Evolutionary conservation across 2,329 filamentous ascomycete genomes (phyloP).

Genomic region (Trichocomaceae sp.): DNA sequence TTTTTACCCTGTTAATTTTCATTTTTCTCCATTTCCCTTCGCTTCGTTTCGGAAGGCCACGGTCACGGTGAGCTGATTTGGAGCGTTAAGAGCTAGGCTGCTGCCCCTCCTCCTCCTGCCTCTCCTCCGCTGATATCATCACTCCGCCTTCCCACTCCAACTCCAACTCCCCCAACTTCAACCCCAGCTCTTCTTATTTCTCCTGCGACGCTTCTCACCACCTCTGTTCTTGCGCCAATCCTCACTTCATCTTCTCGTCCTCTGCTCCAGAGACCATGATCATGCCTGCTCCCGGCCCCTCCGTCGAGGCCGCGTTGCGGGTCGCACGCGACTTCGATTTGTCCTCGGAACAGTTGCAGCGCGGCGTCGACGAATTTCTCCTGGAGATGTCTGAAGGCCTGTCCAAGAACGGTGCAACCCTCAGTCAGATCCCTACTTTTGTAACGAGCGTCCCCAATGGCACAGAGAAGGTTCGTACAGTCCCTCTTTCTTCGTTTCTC

Average conservation of each 20-base stretch:
- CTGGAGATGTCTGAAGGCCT: slow-evolving; percentile 82
- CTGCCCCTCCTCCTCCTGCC: not conserved
- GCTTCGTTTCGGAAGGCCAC: not conserved
- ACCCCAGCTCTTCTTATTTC: not conserved
- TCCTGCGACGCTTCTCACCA: not conserved
- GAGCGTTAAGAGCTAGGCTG: not conserved
- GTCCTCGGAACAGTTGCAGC: slow-evolving; percentile 67
- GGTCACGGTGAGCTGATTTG: slow-evolving; percentile 1
- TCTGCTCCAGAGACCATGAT: slow-evolving; percentile 1
- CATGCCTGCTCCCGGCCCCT: slow-evolving; percentile 22
- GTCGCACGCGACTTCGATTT: slow-evolving; percentile 84
- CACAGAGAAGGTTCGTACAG: slow-evolving; percentile 71
- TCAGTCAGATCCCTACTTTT: slow-evolving; percentile 96
- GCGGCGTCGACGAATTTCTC: slow-evolving; percentile 77
- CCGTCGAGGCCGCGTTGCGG: slow-evolving; percentile 66
- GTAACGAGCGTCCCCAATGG: slow-evolving; percentile 94
- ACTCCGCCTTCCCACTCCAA: not conserved
- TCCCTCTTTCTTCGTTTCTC: not conserved
- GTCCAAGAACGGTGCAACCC: slow-evolving; percentile 65
- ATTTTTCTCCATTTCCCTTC: not conserved
- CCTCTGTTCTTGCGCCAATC: slow-evolving; percentile 3
- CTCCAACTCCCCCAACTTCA: not conserved
- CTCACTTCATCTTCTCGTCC: slow-evolving; percentile 2
- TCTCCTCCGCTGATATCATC: slow-evolving; percentile 12
- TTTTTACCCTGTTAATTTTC: not conserved